These are phyloP conservation scores for Dittrichia graveolens DNA, from an alignment of 129 eudicot species.

Conservation along the genomic window DNA sequence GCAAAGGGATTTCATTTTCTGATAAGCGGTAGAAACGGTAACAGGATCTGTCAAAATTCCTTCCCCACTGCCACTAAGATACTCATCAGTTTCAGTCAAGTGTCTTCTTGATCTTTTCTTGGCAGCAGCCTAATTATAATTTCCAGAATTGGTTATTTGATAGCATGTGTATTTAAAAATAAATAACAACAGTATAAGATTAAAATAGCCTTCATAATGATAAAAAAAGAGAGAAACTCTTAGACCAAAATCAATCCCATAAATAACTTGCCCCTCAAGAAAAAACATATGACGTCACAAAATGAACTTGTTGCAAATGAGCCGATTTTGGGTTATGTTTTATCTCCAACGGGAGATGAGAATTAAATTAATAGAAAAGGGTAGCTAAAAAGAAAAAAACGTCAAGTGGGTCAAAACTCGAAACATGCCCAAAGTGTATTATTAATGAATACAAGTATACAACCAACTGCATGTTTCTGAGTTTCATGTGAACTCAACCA, in stretches of 20 bases:
- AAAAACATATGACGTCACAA: no score
- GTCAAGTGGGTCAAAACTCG: no score
- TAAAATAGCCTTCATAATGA: neutral
- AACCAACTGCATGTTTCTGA: no score
- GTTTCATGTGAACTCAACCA: neutral
- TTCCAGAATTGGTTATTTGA: constrained; percentile 12
- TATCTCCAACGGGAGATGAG: no score
- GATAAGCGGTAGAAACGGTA: constrained; percentile 65
- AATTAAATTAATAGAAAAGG: no score
- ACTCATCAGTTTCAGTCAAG: constrained; percentile 81
- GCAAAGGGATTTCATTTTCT: constrained; percentile 77
- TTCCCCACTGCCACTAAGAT: constrained; percentile 62
- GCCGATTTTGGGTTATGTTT: no score
- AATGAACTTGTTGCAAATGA: no score
- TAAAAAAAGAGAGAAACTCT: no score
- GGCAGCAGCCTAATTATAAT: constrained; percentile 62
- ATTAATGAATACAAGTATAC: neutral
- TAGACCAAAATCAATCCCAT: no score
- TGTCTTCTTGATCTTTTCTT: constrained; percentile 83
- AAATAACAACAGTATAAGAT: constrained; percentile 11
- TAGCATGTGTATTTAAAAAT: neutral
- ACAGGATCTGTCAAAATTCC: constrained; percentile 63
- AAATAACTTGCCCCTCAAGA: no score
- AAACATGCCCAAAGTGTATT: neutral
- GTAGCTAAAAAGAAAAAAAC: no score